phyloP scores from a whole-genome alignment of 305 asterid genomes.

The Fraxinus sp. region DNA sequence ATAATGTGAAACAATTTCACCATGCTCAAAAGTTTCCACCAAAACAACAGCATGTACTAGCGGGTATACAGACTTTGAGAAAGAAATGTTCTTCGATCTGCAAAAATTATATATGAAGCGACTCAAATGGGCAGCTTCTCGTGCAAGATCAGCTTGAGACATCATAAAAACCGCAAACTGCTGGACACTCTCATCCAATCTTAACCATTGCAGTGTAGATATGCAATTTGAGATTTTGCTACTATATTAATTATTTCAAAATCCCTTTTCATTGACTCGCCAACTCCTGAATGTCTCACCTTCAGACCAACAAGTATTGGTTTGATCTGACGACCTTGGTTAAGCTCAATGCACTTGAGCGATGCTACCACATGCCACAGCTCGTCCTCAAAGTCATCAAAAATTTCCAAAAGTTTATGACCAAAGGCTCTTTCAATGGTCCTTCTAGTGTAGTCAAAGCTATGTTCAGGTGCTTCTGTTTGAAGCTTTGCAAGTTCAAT shows the following conservation, averaged over 20 bases:
- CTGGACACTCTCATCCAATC: constrained; percentile 89
- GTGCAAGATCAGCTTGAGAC: constrained; percentile 95
- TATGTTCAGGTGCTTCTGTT: constrained; percentile 82
- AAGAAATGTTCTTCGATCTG: constrained; percentile 85
- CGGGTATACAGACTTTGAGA: constrained; percentile 90
- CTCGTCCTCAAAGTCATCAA: constrained; percentile 76
- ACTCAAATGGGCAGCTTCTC: constrained; percentile 94
- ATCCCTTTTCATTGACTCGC: constrained; percentile 88
- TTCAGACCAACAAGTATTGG: constrained; percentile 82
- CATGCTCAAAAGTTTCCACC: constrained; percentile 93
- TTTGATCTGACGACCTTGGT: constrained; percentile 58
- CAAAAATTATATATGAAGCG: constrained; percentile 85
- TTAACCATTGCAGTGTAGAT: constrained; percentile 80
- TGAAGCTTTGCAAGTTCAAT: constrained; percentile 87
- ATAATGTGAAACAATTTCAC: constrained; percentile 80
- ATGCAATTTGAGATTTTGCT: constrained; percentile 64
- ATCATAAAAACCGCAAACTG: constrained; percentile 94
- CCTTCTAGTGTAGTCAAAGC: constrained; percentile 68
- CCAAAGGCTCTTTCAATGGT: constrained; percentile 84
- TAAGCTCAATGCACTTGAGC: constrained; percentile 93
- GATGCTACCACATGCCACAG: constrained; percentile 92
- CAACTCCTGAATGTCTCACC: constrained; percentile 95
- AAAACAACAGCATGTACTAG: constrained; percentile 89
- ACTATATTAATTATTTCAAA: constrained; percentile 74
- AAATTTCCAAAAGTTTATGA: constrained; percentile 63